Base-by-base conservation (phyloP, 108 stramenopile genomes). In the Fragilaria radians region DNA sequence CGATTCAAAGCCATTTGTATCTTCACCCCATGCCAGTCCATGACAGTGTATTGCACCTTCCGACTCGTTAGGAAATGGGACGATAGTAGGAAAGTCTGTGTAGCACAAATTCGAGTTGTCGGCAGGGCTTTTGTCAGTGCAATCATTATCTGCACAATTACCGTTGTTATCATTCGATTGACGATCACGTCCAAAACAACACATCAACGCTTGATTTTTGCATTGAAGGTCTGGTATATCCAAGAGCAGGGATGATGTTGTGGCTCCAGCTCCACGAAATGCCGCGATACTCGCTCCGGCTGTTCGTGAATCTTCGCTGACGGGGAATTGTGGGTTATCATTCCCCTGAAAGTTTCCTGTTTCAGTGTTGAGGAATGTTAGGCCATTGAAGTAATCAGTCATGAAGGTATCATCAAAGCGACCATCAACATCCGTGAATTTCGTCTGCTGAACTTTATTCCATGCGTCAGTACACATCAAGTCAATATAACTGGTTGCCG, bases 81-180 rank as follows among this genome's bases (percentile, higher is more conserved):
- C 28, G 24, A 64, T 33, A 24, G 55, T 48, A 2, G 52, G 42
- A 22, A 54, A 11, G 30, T 77, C 73, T 3, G 71, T 73, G 46
- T 54, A 80, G 57, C 79, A 80, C 45, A 80, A 49, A 32, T 80
- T 51, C 26, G 79, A 70, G 46, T 80, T 80, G 57, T 80, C 79
- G n/a, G 63, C 68, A 4, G 76, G 76, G 50, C 77, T 70, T 26
- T 66, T 67, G 45, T 80, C 70, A 19, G 71, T 63, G 42, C 79
- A 80, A 30, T 76, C 70, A 9, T 48, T 46, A 47, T 54, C 62
- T 31, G 63, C 65, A 54, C 79, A 80, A 31, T 80, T 71, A 19
- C 79, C 79, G 27, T 80, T 80, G 53, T 71, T 67, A 31, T 80
- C 79, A n/a, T 66, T 73, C 9, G 72, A 68, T 46, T 78, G 77